phyloP scores from a whole-genome alignment of 208 protist species.

The Trypanosomatidae sp. region DNA sequence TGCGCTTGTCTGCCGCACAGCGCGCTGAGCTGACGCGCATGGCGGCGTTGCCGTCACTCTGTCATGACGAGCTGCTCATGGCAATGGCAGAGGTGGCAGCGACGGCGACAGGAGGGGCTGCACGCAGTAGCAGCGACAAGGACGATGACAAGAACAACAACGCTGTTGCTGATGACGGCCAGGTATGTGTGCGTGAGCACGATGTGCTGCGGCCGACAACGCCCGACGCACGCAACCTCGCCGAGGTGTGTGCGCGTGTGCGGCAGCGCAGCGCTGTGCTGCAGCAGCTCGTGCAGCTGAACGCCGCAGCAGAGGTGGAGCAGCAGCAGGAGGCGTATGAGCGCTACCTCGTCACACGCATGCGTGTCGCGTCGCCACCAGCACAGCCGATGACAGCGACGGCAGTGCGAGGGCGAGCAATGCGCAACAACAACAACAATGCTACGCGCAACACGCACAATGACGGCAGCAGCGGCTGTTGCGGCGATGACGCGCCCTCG shows the following conservation, averaged over 20 bases:
- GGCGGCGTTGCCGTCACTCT: constrained; percentile 52
- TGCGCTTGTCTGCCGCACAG: constrained; percentile 31
- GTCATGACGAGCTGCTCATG: constrained; percentile 56
- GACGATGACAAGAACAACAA: too few species aligned
- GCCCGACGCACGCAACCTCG: constrained; percentile 22
- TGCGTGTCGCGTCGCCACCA: too few species aligned
- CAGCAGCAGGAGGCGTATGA: constrained; percentile 23
- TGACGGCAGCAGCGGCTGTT: too few species aligned
- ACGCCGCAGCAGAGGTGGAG: constrained; percentile 12
- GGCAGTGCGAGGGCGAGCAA: too few species aligned
- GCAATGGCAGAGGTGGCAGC: constrained; percentile 66
- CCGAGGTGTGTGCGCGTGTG: constrained; percentile 13
- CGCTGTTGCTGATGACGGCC: too few species aligned
- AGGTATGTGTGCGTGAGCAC: too few species aligned
- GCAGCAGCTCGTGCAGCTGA: constrained; percentile 23
- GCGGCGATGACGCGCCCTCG: too few species aligned
- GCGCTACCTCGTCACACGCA: constrained; percentile 45
- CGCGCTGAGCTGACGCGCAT: constrained; percentile 40
- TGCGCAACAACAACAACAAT: too few species aligned
- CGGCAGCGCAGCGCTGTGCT: constrained; percentile 21
- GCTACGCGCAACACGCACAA: too few species aligned
- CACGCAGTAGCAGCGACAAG: background rate
- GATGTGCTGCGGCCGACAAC: constrained; percentile 23
- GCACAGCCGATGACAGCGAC: too few species aligned
- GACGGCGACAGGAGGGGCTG: too few species aligned